phyloP scores from a whole-genome alignment of 2,329 filamentous ascomycete species.

The Trematosphaeria pertusa region DNA sequence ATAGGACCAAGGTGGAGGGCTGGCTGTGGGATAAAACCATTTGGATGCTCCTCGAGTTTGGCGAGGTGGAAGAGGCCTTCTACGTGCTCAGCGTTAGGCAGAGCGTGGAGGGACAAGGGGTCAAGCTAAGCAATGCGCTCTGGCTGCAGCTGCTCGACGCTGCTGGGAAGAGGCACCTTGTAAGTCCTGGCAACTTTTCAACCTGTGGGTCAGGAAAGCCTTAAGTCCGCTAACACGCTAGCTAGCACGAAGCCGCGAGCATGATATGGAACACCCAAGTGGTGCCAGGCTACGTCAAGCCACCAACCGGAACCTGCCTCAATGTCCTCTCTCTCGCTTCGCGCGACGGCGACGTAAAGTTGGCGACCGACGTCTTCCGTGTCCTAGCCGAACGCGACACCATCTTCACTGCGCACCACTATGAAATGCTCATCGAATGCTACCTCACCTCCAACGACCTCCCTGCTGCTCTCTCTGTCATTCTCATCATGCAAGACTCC shows the following conservation, averaged over 20 bases:
- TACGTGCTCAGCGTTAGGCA: constrained; percentile 66
- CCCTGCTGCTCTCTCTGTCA: constrained; percentile 69
- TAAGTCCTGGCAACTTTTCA: no score
- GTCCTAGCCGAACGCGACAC: constrained; percentile 66
- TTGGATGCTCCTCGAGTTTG: constrained; percentile 72
- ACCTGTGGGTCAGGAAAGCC: no score
- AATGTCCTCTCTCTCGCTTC: constrained; percentile 77
- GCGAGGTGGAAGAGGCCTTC: constrained; percentile 80
- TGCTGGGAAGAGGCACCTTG: constrained; percentile 70
- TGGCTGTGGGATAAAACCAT: constrained; percentile 85
- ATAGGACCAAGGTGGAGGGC: constrained; percentile 62
- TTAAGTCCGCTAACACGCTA: constrained; percentile 14
- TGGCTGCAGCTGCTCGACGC: constrained; percentile 78
- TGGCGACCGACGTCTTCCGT: constrained; percentile 76
- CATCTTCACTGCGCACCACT: constrained; percentile 71
- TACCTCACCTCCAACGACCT: constrained; percentile 70
- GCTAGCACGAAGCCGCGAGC: constrained; percentile 66
- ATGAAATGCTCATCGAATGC: constrained; percentile 77
- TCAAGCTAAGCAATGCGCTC: constrained; percentile 58
- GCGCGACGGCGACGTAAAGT: constrained; percentile 67
- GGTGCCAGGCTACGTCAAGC: constrained; percentile 63
- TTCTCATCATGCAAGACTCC: constrained; percentile 76
- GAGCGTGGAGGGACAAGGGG: constrained; percentile 42
- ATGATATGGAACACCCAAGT: constrained; percentile 77
- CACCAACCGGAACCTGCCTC: constrained; percentile 69